Evolutionary conservation across 2,329 filamentous ascomycete genomes (phyloP).

Genomic region (Orbilia oligospora): DNA sequence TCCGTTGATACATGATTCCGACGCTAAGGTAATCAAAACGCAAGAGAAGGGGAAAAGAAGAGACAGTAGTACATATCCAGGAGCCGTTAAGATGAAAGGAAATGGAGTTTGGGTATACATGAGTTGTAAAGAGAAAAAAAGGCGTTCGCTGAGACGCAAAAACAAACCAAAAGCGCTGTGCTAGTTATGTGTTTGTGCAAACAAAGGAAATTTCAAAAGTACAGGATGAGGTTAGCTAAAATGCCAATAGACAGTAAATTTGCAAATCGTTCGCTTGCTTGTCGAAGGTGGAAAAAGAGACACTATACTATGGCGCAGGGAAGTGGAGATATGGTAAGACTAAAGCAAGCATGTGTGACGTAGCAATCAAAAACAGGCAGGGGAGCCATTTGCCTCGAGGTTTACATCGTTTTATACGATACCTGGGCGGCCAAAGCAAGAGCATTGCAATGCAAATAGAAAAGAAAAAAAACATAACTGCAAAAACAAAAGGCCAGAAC

Average conservation of each 20-base stretch:
- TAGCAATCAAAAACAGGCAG: not conserved
- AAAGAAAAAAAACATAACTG: not conserved
- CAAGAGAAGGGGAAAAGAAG: not conserved
- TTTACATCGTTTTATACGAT: constrained; percentile 4
- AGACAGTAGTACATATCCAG: constrained; percentile 23
- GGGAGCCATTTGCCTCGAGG: constrained; percentile 13
- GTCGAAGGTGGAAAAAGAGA: constrained; percentile 1
- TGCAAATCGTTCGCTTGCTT: constrained; percentile 16
- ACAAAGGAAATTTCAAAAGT: constrained; percentile 24
- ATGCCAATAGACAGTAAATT: not conserved
- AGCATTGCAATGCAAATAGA: not conserved
- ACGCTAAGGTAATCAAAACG: constrained; percentile 36
- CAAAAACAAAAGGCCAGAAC: constrained; percentile 20
- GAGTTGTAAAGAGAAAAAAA: constrained; percentile 12
- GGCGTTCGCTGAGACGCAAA: not conserved
- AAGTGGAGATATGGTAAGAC: constrained; percentile 9
- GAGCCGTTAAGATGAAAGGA: constrained; percentile 3
- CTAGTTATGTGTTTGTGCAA: constrained; percentile 16
- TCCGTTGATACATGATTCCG: constrained; percentile 43
- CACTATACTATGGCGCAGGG: constrained; percentile 17
- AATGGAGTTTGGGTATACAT: constrained; percentile 25
- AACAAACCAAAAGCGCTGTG: not conserved
- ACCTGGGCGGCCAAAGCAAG: constrained; percentile 1
- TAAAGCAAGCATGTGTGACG: not conserved
- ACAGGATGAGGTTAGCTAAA: constrained; percentile 21